These are phyloP conservation scores for Colletotrichum orchidophilum DNA, from an alignment of 2,329 filamentous ascomycete species.

Conservation along the genomic window DNA sequence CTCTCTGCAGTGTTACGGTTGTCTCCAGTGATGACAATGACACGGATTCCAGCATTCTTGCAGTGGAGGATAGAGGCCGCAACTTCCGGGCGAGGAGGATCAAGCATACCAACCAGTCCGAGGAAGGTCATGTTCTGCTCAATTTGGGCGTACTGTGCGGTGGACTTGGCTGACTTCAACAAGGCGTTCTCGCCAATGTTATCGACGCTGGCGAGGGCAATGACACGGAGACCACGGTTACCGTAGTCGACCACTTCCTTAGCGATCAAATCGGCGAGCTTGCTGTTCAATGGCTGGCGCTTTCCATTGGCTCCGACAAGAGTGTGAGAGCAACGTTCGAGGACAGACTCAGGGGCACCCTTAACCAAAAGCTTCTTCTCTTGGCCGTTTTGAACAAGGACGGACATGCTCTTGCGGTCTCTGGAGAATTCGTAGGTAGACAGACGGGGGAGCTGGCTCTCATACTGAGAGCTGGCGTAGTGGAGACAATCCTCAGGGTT, in stretches of 20 bases:
- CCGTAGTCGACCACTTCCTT: conserved; percentile 90
- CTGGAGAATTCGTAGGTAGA: conserved; percentile 97
- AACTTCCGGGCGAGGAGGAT: conserved; percentile 94
- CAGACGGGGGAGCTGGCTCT: conserved; percentile 76
- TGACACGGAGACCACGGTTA: conserved; percentile 91
- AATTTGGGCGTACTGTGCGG: conserved; percentile 83
- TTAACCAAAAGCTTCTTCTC: conserved; percentile 90
- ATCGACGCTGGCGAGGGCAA: conserved; percentile 88
- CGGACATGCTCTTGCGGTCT: conserved; percentile 99
- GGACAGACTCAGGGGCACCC: conserved; percentile 92
- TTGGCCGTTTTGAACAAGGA: conserved; percentile 77
- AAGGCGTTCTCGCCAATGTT: conserved; percentile 77
- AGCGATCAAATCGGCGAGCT: conserved; percentile 75
- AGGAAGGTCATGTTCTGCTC: conserved; percentile 96
- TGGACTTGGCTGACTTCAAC: conserved; percentile 79
- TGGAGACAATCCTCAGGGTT: conserved; percentile 75
- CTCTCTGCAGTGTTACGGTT: conserved; percentile 98
- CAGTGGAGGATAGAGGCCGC: conserved; percentile 87
- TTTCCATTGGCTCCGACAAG: conserved; percentile 82
- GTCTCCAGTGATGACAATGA: conserved; percentile 98
- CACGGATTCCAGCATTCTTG: conserved; percentile 90
- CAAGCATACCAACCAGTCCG: conserved; percentile 94
- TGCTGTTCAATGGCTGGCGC: conserved; percentile 75
- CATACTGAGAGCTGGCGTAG: conserved; percentile 85
- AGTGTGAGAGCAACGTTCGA: conserved; percentile 89